A percentile compares a stretch with the other conserved stretches of the same genome.
phyloP scores from a whole-genome alignment of 129 eudicot species.

The Cynara cardunculus region DNA sequence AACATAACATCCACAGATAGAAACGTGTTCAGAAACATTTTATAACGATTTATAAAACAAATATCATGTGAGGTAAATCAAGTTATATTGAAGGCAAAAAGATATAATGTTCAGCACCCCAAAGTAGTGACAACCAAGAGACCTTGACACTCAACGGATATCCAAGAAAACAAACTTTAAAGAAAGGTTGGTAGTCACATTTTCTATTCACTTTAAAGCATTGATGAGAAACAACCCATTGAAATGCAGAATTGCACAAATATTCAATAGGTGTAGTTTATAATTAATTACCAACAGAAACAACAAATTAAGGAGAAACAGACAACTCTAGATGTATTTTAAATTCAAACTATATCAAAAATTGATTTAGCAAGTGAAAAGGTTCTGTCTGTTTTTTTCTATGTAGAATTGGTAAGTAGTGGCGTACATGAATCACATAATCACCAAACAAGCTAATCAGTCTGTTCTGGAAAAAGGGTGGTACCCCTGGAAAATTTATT shows the following conservation, averaged over 20 bases:
- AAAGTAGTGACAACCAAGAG: background rate
- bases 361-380: too few relatives aligned
- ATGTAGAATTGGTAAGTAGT: background rate
- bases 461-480: too few relatives aligned
- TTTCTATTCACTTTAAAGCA: background rate
- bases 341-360: too few relatives aligned
- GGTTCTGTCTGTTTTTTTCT: too few relatives aligned
- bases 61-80: too few relatives aligned
- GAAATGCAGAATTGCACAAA: background rate
- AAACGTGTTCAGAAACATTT: too few relatives aligned
- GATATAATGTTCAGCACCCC: background rate
- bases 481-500: too few relatives aligned
- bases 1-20: too few relatives aligned
- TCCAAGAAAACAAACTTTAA: too few relatives aligned
- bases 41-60: too few relatives aligned
- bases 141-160: background rate
- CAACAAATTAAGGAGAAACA: background rate
- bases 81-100: too few relatives aligned
- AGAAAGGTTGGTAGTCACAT: background rate
- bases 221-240: background rate
- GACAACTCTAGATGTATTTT: background rate
- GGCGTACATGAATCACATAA: background rate
- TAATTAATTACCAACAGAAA: too few relatives aligned
- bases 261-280: background rate
- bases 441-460: background rate